A percentile compares a stretch with the other conserved stretches of the same genome.
Evolutionary conservation across 2,329 filamentous ascomycete genomes (phyloP).

Genomic region (Zopfia rhizophila): DNA sequence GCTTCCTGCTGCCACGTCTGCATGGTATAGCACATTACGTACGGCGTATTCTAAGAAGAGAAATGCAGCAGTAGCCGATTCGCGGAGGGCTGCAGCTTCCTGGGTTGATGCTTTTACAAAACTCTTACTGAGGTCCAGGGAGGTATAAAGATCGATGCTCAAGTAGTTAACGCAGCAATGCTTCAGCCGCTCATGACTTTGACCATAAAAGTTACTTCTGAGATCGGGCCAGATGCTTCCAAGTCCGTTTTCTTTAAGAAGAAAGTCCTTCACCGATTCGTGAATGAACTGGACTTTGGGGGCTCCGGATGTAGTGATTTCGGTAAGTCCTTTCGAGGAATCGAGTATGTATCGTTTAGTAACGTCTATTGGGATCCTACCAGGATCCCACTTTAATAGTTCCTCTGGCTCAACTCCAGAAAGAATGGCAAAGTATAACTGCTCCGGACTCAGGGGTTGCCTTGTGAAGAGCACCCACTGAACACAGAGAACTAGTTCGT

Average conservation of each 20-base stretch:
- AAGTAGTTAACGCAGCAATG: conserved; percentile 58
- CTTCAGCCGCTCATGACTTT: conserved; percentile 58
- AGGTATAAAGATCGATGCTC: conserved; percentile 22
- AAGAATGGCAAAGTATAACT: conserved; percentile 29
- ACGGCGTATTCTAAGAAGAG: conserved; percentile 62
- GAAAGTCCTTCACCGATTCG: conserved; percentile 49
- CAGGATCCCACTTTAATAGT: conserved; percentile 23
- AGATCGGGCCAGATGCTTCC: conserved; percentile 46
- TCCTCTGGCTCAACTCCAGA: conserved; percentile 17
- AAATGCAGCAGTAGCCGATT: conserved; percentile 32
- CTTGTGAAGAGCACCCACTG: conserved; percentile 33
- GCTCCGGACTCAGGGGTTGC: conserved; percentile 21
- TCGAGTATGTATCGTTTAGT: conserved; percentile 31
- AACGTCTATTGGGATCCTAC: conserved; percentile 18
- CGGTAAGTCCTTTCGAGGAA: conserved; percentile 36
- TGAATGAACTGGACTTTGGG: conserved; percentile 45
- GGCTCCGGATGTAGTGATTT: conserved; percentile 25
- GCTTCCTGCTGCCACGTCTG: conserved; percentile 47
- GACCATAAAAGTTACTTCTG: conserved; percentile 40
- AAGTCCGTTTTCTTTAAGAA: conserved; percentile 50
- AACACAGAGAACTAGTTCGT: conserved; percentile 24
- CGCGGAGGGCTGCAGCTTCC: conserved; percentile 11
- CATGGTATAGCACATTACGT: conserved; percentile 54
- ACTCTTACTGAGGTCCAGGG: conserved; percentile 5
- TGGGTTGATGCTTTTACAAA: conserved; percentile 16